Evolutionary conservation across 2,329 filamentous ascomycete genomes (phyloP), one percentile per base, ranked within the genome.

Genomic region (Claviceps pusilla): DNA sequence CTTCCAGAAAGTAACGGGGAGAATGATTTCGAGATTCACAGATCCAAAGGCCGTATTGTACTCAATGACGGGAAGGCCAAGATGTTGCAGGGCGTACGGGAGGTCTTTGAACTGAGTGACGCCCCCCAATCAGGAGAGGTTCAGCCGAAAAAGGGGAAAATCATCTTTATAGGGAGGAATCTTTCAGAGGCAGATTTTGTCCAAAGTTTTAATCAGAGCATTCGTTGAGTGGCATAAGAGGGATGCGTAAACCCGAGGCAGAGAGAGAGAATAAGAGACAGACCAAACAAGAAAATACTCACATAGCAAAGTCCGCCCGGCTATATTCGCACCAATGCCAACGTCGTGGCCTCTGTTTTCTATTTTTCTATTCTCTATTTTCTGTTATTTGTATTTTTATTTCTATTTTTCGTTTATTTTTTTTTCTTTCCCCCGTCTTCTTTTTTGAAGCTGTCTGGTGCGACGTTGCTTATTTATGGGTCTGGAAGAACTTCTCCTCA

Each of bases 61-160:
- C 73, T 91, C 19, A 64, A 71, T 0, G 75, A 83, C 54, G 88
- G 87, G 1, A 72, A 74, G 0, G 72, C 82, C 47, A 87, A 88
- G 65, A 80, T 97, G 58, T 76, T 97, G 7, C 93, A 98, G 67
- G 93, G 90, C 2, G 93, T 98, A 1, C 75, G 91, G 53, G 91
- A 96, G 62, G 79, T 97, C 16, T 98, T 97, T 67, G 93, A 98
- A 63, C 86, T 97, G 29, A 79, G 88, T 29, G 89, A 95, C 59
- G 72, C 71, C 7, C 69, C 71, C 4, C 60, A 66, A 10, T 66
- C 64, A 10, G 60, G 62, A 10, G 64, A 65, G 2, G 62, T 57
- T 47, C 54, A 55, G 12, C 57, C 64, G 11, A 59, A 60, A 31
- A 59, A 66, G 42, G 77, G 82, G 28, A 86, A 86, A 65, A 69